Evolutionary conservation across 2,329 filamentous ascomycete genomes (phyloP), one percentile per base, ranked within the genome.

Genomic region (Lasiodiplodia theobromae): DNA sequence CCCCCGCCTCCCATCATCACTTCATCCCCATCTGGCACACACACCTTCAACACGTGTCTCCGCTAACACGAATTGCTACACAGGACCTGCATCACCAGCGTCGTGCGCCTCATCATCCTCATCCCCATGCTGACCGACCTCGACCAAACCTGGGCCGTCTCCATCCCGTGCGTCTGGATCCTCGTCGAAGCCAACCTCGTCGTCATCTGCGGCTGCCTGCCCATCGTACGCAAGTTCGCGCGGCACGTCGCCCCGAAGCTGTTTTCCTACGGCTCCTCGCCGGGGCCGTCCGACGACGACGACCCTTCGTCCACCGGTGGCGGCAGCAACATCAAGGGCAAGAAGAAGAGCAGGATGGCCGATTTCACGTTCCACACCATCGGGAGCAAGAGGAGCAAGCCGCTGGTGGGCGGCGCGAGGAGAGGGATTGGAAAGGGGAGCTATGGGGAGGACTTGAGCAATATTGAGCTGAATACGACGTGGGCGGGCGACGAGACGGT

Each of bases 151-250:
- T 65, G 62, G 62, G 62, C 62, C 28, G 62, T 65, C 6, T 65
- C 62, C 11, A 54, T 65, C 47, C 62, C 62, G 2, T 65, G 62
- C 62, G 47, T 65, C 31, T 65, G 62, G 62, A 65, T 65, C 47
- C 74, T 80, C 49, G 71, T 82, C 44, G 81, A 83, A 68, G 72
- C 75, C 0, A 83, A 83, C 49, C 74, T 83, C 0, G 77, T 82
- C 63, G 75, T 83, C 34, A 79, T 81, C 14, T 83, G 80, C 71
- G 80, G 79, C 23, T 79, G 79, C 25, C 75, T 82, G 40, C 79
- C 81, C 0, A 82, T 81, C 0, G 70, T 83, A 0, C 77, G 78
- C 31, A 79, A 79, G 21, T 83, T 82, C 74, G 74, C 82, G 69
- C 74, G 74, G 2, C 78, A 81, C 65, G 72, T 82, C 12, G 76